phyloP scores from a whole-genome alignment of 306 rosid genomes.

The Cucurbita ficifolia region DNA sequence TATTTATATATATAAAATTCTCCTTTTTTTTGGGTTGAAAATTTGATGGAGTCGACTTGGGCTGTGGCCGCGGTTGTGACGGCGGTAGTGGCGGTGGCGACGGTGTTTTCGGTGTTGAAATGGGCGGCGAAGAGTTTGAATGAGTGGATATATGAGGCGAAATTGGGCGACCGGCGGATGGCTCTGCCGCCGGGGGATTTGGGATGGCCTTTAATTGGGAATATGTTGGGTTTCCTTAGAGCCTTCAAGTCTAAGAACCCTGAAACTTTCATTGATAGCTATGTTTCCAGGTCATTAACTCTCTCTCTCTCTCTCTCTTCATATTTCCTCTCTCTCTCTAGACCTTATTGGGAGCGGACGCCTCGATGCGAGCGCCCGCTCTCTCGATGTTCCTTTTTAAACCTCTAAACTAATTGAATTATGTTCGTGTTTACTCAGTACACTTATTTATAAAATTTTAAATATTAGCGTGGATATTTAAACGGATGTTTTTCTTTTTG shows the following conservation, averaged over 20 bases:
- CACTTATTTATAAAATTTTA: no score
- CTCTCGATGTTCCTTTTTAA: not conserved
- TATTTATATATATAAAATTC: not conserved
- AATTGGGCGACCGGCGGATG: not conserved
- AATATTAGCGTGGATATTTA: no score
- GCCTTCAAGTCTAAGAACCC: constrained; percentile 19
- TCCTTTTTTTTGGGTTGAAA: not conserved
- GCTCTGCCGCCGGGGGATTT: constrained; percentile 35
- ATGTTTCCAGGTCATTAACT: constrained; percentile 15
- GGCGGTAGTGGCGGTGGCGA: not conserved
- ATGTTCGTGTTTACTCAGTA: no score
- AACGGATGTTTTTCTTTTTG: no score
- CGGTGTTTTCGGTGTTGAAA: constrained; percentile 3
- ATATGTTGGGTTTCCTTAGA: constrained; percentile 19
- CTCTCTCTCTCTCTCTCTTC: not conserved
- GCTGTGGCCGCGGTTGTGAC: constrained; percentile 9
- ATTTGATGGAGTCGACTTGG: not conserved
- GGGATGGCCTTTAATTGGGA: constrained; percentile 38
- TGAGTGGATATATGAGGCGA: constrained; percentile 31
- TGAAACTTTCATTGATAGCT: constrained; percentile 21
- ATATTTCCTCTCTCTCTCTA: not conserved
- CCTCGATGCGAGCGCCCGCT: no score
- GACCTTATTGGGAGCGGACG: not conserved
- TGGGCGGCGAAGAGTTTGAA: constrained; percentile 34
- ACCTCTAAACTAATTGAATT: no score